Conservation (phyloP, 371 early-diverging fungal species). For the Paramicrosporidium saccamoebae region DNA sequence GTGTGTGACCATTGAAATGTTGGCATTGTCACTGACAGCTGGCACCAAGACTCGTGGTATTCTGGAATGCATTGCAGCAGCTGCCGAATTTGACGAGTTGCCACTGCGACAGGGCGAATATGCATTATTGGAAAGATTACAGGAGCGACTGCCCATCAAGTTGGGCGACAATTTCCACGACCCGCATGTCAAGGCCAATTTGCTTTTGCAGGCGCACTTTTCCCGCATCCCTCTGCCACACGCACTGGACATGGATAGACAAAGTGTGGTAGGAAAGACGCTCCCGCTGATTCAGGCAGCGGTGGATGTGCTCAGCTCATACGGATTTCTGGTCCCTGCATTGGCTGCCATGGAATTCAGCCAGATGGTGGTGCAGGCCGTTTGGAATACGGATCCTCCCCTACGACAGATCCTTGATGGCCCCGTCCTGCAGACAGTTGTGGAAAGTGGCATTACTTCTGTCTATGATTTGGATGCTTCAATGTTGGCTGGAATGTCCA, state of each 20-base stretch:
- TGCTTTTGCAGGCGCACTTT: conserved; percentile 79
- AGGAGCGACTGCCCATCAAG: conserved; percentile 43
- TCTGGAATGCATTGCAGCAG: conserved; percentile 58
- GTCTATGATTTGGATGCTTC: conserved; percentile 48
- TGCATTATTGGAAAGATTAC: conserved; percentile 23
- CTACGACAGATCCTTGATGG: conserved; percentile 54
- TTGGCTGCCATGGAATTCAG: conserved; percentile 72
- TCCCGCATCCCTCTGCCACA: conserved; percentile 53
- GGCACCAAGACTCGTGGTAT: conserved; percentile 62
- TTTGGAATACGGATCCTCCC: conserved; percentile 71
- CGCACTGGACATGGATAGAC: conserved; percentile 65
- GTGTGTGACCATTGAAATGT: conserved; percentile 69
- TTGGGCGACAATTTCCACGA: conserved; percentile 13
- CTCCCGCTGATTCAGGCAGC: conserved; percentile 62
- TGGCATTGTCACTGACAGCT: conserved; percentile 41
- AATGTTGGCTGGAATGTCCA: conserved; percentile 13
- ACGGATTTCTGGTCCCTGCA: conserved; percentile 66
- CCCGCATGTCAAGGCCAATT: conserved; percentile 55
- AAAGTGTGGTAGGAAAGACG: conserved; percentile 18
- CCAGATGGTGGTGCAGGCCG: conserved; percentile 86
- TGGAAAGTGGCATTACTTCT: conserved; percentile 23
- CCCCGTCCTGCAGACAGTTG: conserved; percentile 25
- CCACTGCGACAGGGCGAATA: conserved; percentile 83
- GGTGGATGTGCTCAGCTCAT: conserved; percentile 72
- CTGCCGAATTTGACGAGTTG: conserved; percentile 59